phyloP scores from a whole-genome alignment of 1,139 yeast genomes.

The Taphrina deformans region DNA sequence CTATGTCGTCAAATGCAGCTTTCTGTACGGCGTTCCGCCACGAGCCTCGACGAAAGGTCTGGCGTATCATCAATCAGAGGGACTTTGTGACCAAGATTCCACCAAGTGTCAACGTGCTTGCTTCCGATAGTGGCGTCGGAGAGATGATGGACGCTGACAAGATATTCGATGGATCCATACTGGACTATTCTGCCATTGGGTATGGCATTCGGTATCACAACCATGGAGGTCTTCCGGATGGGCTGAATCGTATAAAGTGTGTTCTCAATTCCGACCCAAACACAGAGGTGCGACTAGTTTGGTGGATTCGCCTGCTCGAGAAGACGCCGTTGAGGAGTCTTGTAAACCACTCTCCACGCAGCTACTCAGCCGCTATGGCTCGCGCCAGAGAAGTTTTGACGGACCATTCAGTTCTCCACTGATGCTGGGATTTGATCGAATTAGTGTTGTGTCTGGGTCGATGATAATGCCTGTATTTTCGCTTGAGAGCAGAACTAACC shows the following conservation, averaged over 20 bases:
- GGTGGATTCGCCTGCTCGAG: neutral
- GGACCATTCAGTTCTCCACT: neutral
- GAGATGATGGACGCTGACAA: neutral
- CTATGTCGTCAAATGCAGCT: constrained; percentile 20
- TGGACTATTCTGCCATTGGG: constrained; percentile 13
- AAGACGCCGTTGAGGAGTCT: neutral
- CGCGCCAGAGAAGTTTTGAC: neutral
- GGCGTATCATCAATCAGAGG: constrained; percentile 26
- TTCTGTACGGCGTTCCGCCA: neutral
- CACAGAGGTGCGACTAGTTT: neutral
- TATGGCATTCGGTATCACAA: constrained; percentile 1
- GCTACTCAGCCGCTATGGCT: neutral
- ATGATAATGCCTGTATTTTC: no score
- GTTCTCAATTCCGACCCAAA: neutral
- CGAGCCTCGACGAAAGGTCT: neutral
- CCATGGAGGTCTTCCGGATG: neutral
- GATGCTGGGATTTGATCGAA: neutral
- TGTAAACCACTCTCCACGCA: constrained; percentile 1
- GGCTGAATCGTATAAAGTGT: neutral
- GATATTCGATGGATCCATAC: constrained; percentile 5
- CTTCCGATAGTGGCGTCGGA: constrained; percentile 3
- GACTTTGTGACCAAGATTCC: constrained; percentile 30
- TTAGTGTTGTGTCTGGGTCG: no score
- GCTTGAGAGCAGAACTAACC: constrained; percentile 30
- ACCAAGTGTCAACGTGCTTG: constrained; percentile 7